Base-by-base conservation (phyloP, 2,329 filamentous ascomycete genomes). In the Monilinia laxa region DNA sequence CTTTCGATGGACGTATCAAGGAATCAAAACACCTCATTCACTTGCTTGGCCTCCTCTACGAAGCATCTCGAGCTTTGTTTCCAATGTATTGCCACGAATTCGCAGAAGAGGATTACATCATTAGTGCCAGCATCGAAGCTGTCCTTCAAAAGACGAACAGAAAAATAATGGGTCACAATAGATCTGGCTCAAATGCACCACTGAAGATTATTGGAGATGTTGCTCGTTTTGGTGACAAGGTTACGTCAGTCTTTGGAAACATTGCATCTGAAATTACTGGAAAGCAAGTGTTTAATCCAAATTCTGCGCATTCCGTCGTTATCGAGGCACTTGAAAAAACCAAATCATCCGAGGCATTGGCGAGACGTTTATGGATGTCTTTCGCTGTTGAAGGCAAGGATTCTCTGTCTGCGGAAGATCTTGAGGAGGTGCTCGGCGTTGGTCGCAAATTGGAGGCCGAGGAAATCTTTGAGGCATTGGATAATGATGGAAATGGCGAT, bases 281-380 rank as follows among this genome's bases (percentile, higher is more conserved):
- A 71, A 96, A 96, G 80, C 88, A 97, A 74, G 90, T 97, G 28
- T 96, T 98, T 81, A 97, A 97, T 78, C 90, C 92, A 18, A 94
- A 91, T 74, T 91, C 93, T 6, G 89, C 93, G 0, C 93, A 97
- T 77, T 95, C 92, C 0, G 87, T 98, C 59, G 92, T 98, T 6
- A 83, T 96, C 16, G 88, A 96, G 76, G 95, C 94, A 11, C 83
- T 98, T 42, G 93, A 97, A 78, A 94, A 92, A 80, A 87, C 86
- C 54, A 84, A 85, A 68, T 91, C 92, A 9, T 92, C 93, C 0
- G 93, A 98, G 77, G 95, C 95, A n/a, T 81, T 98, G 67, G 93
- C 92, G n/a, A 90, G 87, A 72, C 90, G 95, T 74, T 89, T 98
- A 70, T 98, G 95, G 95, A 96, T 97, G 92, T 97, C 93, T 0